Conservation (phyloP, 2,329 filamentous ascomycete genomes). For the Iodosphaeria phyllophila region DNA sequence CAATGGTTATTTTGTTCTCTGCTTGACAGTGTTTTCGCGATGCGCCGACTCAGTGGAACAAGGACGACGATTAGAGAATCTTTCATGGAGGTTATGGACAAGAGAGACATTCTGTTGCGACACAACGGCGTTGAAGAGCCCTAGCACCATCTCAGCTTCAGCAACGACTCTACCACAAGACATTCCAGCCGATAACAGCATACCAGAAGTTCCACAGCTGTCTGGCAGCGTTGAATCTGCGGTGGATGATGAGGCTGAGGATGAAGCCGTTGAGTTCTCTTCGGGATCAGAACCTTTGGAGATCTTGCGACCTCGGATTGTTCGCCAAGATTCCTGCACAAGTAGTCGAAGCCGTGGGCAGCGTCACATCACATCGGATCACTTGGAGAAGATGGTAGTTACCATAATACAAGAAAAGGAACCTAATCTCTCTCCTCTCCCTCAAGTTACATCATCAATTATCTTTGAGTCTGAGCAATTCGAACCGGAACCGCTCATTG, state of each 20-base stretch:
- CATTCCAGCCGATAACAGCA: conserved; percentile 24
- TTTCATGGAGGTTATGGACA: conserved; percentile 92
- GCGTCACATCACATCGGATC: conserved; percentile 80
- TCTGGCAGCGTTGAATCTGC: conserved; percentile 59
- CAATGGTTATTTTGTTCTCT: too few species aligned
- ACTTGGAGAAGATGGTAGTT: conserved; percentile 84
- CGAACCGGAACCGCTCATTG: conserved; percentile 23
- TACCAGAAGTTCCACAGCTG: conserved; percentile 46
- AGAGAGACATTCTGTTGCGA: conserved; percentile 82
- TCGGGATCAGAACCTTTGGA: conserved; percentile 35
- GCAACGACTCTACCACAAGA: conserved; percentile 18
- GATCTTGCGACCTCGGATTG: conserved; percentile 47
- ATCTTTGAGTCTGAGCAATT: conserved; percentile 37
- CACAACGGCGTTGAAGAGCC: conserved; percentile 32
- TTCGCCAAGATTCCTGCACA: conserved; percentile 51
- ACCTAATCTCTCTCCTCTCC: conserved; percentile 36
- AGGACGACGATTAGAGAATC: conserved; percentile 79
- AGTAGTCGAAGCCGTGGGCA: conserved; percentile 57
- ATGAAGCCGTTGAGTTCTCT: conserved; percentile 42
- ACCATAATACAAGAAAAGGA: conserved; percentile 82
- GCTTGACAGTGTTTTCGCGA: conserved; percentile 65
- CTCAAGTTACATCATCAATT: conserved; percentile 18
- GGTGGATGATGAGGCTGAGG: conserved; percentile 48
- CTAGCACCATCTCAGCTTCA: conserved; percentile 9
- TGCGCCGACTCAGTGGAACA: conserved; percentile 89